Conservation (phyloP, 2,329 filamentous ascomycete species). For the Sporothrix pallida region DNA sequence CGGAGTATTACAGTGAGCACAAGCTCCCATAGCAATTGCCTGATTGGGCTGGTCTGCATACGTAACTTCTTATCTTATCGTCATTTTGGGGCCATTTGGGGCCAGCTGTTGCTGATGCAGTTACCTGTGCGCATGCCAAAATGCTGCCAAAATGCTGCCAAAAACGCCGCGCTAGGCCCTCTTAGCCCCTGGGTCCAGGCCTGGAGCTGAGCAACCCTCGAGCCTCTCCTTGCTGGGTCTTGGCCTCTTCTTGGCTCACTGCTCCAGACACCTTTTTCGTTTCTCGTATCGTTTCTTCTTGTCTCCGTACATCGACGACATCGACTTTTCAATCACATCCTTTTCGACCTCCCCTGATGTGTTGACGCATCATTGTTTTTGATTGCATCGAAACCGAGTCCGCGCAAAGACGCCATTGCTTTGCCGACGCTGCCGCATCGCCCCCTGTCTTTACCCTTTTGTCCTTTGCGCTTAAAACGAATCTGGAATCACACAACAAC, state of each 20-base stretch:
- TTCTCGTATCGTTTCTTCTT: background rate
- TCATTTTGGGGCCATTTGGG: background rate
- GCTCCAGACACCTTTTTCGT: slow-evolving; percentile 5
- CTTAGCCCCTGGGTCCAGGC: background rate
- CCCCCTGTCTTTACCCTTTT: background rate
- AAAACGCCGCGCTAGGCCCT: background rate
- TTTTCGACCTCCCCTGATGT: background rate
- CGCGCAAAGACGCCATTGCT: background rate
- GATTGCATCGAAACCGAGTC: slow-evolving; percentile 13
- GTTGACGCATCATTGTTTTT: too few relatives aligned
- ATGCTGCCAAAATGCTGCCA: background rate
- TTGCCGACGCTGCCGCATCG: slow-evolving; percentile 25
- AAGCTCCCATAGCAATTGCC: slow-evolving; percentile 13
- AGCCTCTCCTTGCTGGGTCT: background rate
- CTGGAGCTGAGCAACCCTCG: background rate
- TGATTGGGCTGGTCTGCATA: slow-evolving; percentile 31
- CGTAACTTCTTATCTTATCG: slow-evolving; percentile 36
- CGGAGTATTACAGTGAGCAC: too few relatives aligned
- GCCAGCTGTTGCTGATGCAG: slow-evolving; percentile 22
- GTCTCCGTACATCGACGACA: background rate
- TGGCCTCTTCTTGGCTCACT: background rate
- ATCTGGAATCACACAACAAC: background rate
- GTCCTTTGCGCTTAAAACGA: background rate
- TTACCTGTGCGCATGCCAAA: slow-evolving; percentile 7
- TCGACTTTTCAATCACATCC: background rate